phyloP scores from a whole-genome alignment of 2,329 filamentous ascomycete genomes.

The Fusarium xyrophilum region DNA sequence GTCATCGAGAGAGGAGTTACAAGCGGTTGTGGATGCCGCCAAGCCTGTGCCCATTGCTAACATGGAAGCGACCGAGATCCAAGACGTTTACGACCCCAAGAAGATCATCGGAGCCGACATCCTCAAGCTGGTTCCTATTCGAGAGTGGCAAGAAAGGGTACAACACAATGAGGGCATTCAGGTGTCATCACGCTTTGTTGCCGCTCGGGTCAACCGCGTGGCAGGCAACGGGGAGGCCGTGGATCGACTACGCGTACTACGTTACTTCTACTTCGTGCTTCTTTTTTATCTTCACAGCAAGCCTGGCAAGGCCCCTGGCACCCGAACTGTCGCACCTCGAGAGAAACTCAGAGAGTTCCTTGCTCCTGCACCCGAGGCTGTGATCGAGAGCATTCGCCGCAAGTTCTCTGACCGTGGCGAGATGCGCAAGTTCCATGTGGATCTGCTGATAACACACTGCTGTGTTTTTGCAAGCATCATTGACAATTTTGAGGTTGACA shows the following conservation, averaged over 20 bases:
- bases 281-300: constrained; percentile 59
- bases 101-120: constrained; percentile 72
- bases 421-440: constrained; percentile 74
- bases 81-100: constrained; percentile 75
- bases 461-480: constrained; percentile 74
- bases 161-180: constrained; percentile 64
- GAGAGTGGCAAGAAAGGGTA: constrained; percentile 76
- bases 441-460: constrained; percentile 76
- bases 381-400: constrained; percentile 71
- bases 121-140: constrained; percentile 71
- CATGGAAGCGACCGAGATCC: constrained; percentile 67
- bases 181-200: constrained; percentile 69
- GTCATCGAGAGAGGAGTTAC: constrained; percentile 70
- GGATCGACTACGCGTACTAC: constrained; percentile 62
- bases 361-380: constrained; percentile 63
- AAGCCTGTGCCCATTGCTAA: constrained; percentile 79
- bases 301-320: constrained; percentile 55
- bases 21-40: constrained; percentile 67
- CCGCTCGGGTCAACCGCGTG: constrained; percentile 63
- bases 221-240: constrained; percentile 61
- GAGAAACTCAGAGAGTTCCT: constrained; percentile 68
- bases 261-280: constrained; percentile 66
- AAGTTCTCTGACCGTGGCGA: constrained; percentile 71
- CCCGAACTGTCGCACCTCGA: constrained; percentile 61
- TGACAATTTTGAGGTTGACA: constrained; percentile 76